Conservation (phyloP, 148 eudicot species). For the Pharnaceum exiguum region DNA sequence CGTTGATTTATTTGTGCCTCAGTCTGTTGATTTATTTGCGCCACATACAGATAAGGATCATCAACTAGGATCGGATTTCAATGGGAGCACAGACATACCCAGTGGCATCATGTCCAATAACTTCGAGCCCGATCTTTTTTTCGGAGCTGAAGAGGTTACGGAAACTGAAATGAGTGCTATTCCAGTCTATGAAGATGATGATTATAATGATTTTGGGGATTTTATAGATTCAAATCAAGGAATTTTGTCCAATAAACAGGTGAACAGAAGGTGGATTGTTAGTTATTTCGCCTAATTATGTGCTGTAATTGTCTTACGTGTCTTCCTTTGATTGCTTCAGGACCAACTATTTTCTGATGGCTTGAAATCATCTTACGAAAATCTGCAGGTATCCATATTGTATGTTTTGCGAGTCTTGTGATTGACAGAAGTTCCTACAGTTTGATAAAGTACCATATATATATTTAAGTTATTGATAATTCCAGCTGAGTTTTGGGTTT, state of each 20-base stretch:
- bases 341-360: too few relatives aligned
- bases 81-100: slow-evolving; percentile 18
- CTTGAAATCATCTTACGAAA: too few relatives aligned
- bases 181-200: slow-evolving; percentile 26
- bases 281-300: neutral
- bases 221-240: slow-evolving; percentile 49
- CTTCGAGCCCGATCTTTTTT: slow-evolving; percentile 25
- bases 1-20: too few relatives aligned
- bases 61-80: slow-evolving; percentile 22
- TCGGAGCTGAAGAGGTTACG: slow-evolving; percentile 18
- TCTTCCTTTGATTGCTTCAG: slow-evolving; percentile 7
- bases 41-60: slow-evolving; percentile 17
- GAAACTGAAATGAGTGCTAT: slow-evolving; percentile 25
- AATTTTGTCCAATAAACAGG: slow-evolving; percentile 40
- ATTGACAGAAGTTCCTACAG: too few relatives aligned
- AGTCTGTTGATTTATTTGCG: slow-evolving; percentile 32
- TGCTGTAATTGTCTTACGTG: neutral
- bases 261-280: slow-evolving; percentile 17
- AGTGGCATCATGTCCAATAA: slow-evolving; percentile 31
- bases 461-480: too few relatives aligned
- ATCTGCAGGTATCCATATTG: too few relatives aligned
- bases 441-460: too few relatives aligned
- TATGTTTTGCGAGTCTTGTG: too few relatives aligned
- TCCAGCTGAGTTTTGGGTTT: too few relatives aligned
- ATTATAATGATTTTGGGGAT: slow-evolving; percentile 74